Evolutionary conservation across 31 red algal species (phyloP), one percentile per base, ranked within the genome.

Genomic region (Endocladia muricata): DNA sequence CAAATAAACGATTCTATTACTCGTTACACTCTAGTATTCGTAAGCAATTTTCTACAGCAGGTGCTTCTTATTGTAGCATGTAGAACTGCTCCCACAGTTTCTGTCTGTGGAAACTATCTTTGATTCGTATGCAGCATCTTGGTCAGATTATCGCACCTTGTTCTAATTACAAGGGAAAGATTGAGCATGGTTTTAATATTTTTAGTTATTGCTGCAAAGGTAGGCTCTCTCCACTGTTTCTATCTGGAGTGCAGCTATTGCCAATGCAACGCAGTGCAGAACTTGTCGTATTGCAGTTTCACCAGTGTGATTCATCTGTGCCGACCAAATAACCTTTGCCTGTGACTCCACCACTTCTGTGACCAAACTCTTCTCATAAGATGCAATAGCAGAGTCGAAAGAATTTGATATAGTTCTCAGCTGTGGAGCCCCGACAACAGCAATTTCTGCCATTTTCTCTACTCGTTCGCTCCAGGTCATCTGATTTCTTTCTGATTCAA

Each of bases 191-290:
- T n/a, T n/a, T n/a, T n/a, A n/a, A n/a, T n/a, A n/a, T n/a, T n/a
- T n/a, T n/a, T n/a, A n/a, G 44, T 68, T 8, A 41, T 9, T 33
- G 37, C 30, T 70, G 29, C 64, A 56, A 55, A 56, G 63, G 9
- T 37, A 41, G 31, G 77, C 63, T 5, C 63, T 43, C 36, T 81
- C 77, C 9, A 56, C 63, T 1, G 63, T 56, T 51, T 81, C 77
- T 29, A 55, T 65, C 34, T 81, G 77, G 21, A 81, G 49, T 38
- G 77, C 77, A 38, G 77, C 77, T 5, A 81, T 48, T 22, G 62
- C 63, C 17, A 81, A 64, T 51, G 77, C 77, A 9, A 70, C 76
- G 28, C 76, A 79, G 51, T 68, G 76, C 76, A 79, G 21, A 29
- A 79, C 29, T 21, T 79, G 76, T 31, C 44, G 35, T 13, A 79